These are phyloP conservation scores for Inga leiocalycina DNA, from an alignment of 306 rosid species.

Conservation along the genomic window DNA sequence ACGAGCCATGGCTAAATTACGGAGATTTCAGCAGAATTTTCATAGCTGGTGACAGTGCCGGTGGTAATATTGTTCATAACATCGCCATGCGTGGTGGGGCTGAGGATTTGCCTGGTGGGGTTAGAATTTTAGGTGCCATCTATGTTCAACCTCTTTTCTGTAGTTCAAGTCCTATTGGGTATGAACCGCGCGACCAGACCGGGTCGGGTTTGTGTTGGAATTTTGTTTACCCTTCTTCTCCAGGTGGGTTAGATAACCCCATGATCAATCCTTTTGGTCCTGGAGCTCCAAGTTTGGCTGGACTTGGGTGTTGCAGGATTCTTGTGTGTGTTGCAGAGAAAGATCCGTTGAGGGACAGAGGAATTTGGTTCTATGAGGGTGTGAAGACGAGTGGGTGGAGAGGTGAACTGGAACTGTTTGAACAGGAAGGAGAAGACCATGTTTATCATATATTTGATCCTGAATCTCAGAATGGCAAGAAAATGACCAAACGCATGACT, in stretches of 20 bases:
- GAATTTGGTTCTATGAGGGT: conserved; percentile 36
- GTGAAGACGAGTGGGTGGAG: conserved; percentile 43
- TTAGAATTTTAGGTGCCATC: conserved; percentile 31
- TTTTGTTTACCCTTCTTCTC: conserved; percentile 34
- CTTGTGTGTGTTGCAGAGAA: conserved; percentile 37
- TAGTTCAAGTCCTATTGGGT: conserved; percentile 35
- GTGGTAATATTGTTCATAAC: conserved; percentile 53
- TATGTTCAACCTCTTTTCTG: conserved; percentile 50
- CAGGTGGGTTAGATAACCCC: conserved; percentile 39
- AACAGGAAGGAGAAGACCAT: conserved; percentile 31
- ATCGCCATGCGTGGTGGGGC: conserved; percentile 39
- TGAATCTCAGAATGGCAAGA: conserved; percentile 12
- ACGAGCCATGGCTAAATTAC: conserved; percentile 48
- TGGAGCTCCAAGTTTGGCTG: conserved; percentile 40
- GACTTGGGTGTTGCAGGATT: conserved; percentile 37
- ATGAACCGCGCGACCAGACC: conserved; percentile 25
- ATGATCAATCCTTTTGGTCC: conserved; percentile 34
- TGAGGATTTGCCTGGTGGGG: conserved; percentile 38
- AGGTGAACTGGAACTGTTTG: conserved; percentile 36
- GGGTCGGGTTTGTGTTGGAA: conserved; percentile 26
- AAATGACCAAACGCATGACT: not conserved
- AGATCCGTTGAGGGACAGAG: conserved; percentile 38
- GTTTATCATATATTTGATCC: conserved; percentile 25
- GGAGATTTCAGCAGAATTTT: conserved; percentile 35
- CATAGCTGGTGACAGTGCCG: conserved; percentile 58